Percentiles rank a stretch among this genome's conserved stretches.
phyloP scores from a whole-genome alignment of 2,329 filamentous ascomycete genomes.

The Fragosphaeria purpurea region DNA sequence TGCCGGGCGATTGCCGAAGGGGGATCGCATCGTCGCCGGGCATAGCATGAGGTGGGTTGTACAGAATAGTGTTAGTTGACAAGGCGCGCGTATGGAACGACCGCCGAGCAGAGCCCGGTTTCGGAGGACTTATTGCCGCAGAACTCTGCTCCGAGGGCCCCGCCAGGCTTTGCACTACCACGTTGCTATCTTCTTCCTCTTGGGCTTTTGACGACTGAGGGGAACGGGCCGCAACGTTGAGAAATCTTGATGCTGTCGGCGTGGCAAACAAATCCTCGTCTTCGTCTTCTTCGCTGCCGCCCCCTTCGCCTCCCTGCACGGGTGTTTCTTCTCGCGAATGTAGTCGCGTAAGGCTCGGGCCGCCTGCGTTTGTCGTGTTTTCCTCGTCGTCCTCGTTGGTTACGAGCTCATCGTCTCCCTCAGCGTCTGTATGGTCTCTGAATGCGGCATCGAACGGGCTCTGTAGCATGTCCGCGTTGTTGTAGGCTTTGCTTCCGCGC shows the following conservation, averaged over 20 bases:
- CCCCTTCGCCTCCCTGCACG: conserved; percentile 13
- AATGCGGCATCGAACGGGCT: conserved; percentile 26
- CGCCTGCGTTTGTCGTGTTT: conserved; percentile 9
- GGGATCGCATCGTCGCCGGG: not conserved
- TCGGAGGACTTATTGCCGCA: conserved; percentile 2
- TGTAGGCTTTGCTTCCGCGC: conserved; percentile 21
- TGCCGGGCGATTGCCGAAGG: not conserved
- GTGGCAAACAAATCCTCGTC: conserved; percentile 48
- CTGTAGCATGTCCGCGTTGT: conserved; percentile 9
- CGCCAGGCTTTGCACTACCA: not conserved
- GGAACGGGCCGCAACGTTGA: conserved; percentile 9
- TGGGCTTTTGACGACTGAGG: conserved; percentile 18
- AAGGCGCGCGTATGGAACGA: conserved; percentile 58
- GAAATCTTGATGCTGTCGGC: conserved; percentile 26
- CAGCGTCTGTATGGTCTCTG: conserved; percentile 64
- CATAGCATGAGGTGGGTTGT: conserved; percentile 49
- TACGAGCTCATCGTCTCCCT: conserved; percentile 82
- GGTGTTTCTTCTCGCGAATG: not conserved
- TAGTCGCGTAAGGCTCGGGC: conserved; percentile 3
- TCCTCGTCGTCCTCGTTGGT: conserved; percentile 64
- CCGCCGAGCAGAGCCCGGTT: conserved; percentile 10
- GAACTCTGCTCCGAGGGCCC: not conserved
- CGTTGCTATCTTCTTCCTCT: not conserved
- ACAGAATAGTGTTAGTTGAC: conserved; percentile 77
- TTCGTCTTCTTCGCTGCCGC: conserved; percentile 17